Evolutionary conservation across 441 rosid species (phyloP).

Genomic region (Flueggea neowawraea): DNA sequence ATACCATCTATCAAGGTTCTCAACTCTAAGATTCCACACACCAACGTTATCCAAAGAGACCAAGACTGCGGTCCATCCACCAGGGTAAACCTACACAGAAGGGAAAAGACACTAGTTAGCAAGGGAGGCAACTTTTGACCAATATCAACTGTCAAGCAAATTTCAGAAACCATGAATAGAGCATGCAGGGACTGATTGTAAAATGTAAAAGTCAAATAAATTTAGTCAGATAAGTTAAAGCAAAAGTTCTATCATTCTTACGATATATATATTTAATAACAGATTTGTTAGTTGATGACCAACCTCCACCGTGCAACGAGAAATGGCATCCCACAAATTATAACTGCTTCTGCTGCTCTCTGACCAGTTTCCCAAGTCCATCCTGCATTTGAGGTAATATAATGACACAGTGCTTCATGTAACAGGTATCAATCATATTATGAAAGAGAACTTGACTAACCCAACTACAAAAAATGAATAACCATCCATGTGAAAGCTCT

Average conservation of each 20-base stretch:
- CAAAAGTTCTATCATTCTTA: too few relatives aligned
- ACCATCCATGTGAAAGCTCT: conserved; percentile 85
- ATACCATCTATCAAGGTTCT: conserved; percentile 86
- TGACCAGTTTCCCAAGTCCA: conserved; percentile 66
- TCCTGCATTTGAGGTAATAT: background rate
- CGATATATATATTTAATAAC: too few relatives aligned
- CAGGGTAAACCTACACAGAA: conserved; percentile 71
- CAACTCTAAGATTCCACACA: conserved; percentile 74
- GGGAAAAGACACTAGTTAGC: too few relatives aligned
- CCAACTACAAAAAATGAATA: conserved; percentile 91
- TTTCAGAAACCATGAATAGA: too few relatives aligned
- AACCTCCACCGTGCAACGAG: conserved; percentile 76
- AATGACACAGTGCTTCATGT: background rate
- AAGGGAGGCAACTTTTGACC: too few relatives aligned
- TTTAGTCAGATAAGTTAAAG: too few relatives aligned
- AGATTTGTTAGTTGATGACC: background rate
- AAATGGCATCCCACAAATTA: conserved; percentile 82
- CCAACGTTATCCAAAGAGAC: conserved; percentile 82
- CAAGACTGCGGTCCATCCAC: conserved; percentile 91
- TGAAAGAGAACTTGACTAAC: conserved; percentile 26
- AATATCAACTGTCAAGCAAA: too few relatives aligned
- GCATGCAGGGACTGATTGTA: too few relatives aligned
- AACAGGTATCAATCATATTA: background rate
- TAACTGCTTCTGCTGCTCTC: conserved; percentile 61
- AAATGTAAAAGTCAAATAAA: too few relatives aligned